Conservation (phyloP, 768 basidiomycete species). For the Lentinula lateritia region DNA sequence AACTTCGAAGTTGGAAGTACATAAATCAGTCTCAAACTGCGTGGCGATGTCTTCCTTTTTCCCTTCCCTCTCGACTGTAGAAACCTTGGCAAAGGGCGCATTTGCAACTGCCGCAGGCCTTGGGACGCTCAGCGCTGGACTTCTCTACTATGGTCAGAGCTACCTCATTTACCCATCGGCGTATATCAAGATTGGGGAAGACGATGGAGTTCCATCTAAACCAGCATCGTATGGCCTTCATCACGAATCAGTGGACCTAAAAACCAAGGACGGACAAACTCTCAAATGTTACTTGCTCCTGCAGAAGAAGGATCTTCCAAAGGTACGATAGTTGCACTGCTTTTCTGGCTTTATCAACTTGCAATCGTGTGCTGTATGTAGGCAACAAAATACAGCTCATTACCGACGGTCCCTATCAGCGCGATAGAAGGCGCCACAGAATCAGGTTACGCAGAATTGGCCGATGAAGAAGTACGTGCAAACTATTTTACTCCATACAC, state of each 20-base stretch:
- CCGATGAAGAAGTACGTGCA: constrained; percentile 3
- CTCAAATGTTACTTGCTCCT: constrained; percentile 3
- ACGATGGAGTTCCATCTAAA: background rate
- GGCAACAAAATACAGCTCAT: background rate
- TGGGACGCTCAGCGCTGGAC: constrained; percentile 1
- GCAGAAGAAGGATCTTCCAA: constrained; percentile 3
- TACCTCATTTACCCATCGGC: constrained; percentile 2
- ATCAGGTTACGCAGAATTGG: background rate
- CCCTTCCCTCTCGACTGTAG: background rate
- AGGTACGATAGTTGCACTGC: background rate
- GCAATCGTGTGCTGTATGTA: background rate
- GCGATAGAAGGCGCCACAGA: constrained; percentile 1
- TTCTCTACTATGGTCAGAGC: constrained; percentile 5
- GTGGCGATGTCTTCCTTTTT: background rate
- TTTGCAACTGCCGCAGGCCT: constrained; percentile 1
- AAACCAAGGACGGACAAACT: background rate
- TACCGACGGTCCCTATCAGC: background rate
- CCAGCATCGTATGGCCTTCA: constrained; percentile 2
- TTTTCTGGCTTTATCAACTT: background rate
- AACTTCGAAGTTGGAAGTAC: no score
- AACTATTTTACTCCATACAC: background rate
- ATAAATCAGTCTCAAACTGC: no score
- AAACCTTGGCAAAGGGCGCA: constrained; percentile 3
- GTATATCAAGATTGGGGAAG: constrained; percentile 1
- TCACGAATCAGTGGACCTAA: background rate